A percentile compares a stretch with the other conserved stretches of the same genome.
Evolutionary conservation across 2,329 filamentous ascomycete genomes (phyloP).

Genomic region (Mycosphaerelloides madeirae): DNA sequence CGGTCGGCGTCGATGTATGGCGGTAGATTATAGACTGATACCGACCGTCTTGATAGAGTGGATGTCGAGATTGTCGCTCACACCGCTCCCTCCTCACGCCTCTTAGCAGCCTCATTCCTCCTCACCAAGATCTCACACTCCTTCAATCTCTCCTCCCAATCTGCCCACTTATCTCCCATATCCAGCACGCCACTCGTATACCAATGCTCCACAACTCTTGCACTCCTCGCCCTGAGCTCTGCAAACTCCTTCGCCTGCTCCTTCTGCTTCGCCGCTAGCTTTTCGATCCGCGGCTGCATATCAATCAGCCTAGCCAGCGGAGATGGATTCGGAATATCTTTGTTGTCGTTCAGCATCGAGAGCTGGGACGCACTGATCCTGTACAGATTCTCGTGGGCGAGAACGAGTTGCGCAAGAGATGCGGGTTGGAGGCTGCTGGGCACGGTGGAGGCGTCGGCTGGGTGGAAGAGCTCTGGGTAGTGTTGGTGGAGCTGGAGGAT

Average conservation of each 20-base stretch:
- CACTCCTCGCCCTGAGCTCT: conserved; percentile 60
- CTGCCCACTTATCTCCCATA: conserved; percentile 64
- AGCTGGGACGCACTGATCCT: conserved; percentile 41
- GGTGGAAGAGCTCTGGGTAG: conserved; percentile 37
- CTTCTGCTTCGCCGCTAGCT: conserved; percentile 56
- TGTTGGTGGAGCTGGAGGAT: conserved; percentile 38
- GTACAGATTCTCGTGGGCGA: conserved; percentile 42
- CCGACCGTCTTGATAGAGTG: too few relatives aligned
- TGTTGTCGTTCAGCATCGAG: conserved; percentile 41
- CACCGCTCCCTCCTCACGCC: conserved; percentile 46
- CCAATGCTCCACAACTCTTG: conserved; percentile 53
- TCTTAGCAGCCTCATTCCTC: conserved; percentile 56
- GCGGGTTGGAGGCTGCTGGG: conserved; percentile 21
- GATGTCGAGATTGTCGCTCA: too few relatives aligned
- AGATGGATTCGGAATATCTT: conserved; percentile 39
- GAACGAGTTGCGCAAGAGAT: conserved; percentile 35
- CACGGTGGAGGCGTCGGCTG: conserved; percentile 17
- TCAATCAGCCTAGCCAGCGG: conserved; percentile 52
- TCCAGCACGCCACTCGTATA: conserved; percentile 68
- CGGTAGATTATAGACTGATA: too few relatives aligned
- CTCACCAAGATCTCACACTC: conserved; percentile 61
- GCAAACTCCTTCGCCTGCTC: conserved; percentile 59
- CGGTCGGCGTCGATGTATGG: too few relatives aligned
- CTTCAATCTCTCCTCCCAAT: conserved; percentile 64
- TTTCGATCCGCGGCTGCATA: conserved; percentile 59